Evolutionary conservation across 2,329 filamentous ascomycete genomes (phyloP), one percentile per base, ranked within the genome.

Genomic region (Exophiala dermatitidis): DNA sequence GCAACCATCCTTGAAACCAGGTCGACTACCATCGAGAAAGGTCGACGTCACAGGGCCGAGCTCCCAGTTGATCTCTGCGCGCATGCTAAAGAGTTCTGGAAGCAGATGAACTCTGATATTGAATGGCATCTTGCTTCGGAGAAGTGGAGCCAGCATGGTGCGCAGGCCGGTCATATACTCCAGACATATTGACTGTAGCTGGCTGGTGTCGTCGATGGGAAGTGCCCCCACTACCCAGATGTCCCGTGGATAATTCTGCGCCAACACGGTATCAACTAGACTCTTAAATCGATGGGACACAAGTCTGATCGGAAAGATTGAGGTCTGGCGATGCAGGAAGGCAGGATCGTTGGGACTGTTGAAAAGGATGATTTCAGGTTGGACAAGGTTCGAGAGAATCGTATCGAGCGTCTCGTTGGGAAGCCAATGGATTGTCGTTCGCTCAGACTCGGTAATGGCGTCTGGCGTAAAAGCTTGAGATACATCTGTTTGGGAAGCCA

Each of bases 251-350:
- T 31, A 40, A n/a, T 40, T 50, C 1, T 29, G 26, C 7, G 28
- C 10, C 46, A 54, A 30, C 7, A 46, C 9, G 5, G 26, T 3
- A 34, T 49, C 41, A 36, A 46, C 29, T 9, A 50, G 37, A 10
- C 3, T 28, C 30, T 30, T 46, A 31, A 54, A 54, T 34, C 41
- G 40, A 32, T 42, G 42, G 33, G 41, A 52, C 7, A 46, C 43
- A 8, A n/a, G 33, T 41, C 43, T 46, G 3, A 41, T 12, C 28
- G 5, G 38, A 10, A 41, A 41, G 38, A 41, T 10, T 6, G 19
- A 36, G 31, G 19, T 33, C 9, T 46, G 30, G 19, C 31, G 30
- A 36, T 28, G 44, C 12, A 46, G 19, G 38, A 28, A 41, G 5
- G 2, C 38, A 10, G 10, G 38, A 5, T 28, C 5, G 6, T 41